Percentiles rank a stretch among this genome's conserved stretches.
phyloP scores from a whole-genome alignment of 1,284 basidiomycete genomes.

The Erythrobasidium hasegawianum region DNA sequence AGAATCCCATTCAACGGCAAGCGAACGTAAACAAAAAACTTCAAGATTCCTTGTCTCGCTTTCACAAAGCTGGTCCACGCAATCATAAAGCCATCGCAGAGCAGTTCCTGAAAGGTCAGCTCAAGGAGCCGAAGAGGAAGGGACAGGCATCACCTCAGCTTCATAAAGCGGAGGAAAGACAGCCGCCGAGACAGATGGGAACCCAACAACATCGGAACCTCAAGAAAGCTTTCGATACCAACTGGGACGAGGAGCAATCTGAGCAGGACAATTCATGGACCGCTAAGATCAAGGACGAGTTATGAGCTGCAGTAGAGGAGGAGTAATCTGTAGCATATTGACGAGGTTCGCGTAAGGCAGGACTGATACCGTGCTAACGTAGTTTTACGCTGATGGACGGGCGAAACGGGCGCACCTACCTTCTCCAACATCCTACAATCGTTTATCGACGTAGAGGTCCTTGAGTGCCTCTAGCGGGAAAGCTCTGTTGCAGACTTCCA shows the following conservation, averaged over 20 bases:
- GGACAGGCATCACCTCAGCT: background rate
- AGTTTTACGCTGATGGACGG: no score
- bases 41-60: constrained; percentile 2
- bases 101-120: constrained; percentile 16
- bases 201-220: constrained; percentile 20
- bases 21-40: background rate
- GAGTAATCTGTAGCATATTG: no score
- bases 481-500: no score
- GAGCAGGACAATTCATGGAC: background rate
- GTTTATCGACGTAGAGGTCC: no score
- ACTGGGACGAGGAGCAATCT: constrained; percentile 12
- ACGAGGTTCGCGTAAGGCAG: no score
- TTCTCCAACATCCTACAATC: no score
- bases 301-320: no score
- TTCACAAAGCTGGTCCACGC: constrained; percentile 13
- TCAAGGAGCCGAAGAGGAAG: constrained; percentile 1
- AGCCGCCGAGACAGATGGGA: constrained; percentile 10
- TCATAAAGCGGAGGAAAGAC: background rate
- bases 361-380: no score
- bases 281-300: no score
- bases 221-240: constrained; percentile 27
- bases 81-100: constrained; percentile 28
- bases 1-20: background rate
- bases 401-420: no score
- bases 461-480: no score